Percentiles rank a stretch among this genome's conserved stretches.
These are phyloP conservation scores for Mycena albidolilacea DNA, from an alignment of 768 basidiomycete genomes.

Conservation along the genomic window DNA sequence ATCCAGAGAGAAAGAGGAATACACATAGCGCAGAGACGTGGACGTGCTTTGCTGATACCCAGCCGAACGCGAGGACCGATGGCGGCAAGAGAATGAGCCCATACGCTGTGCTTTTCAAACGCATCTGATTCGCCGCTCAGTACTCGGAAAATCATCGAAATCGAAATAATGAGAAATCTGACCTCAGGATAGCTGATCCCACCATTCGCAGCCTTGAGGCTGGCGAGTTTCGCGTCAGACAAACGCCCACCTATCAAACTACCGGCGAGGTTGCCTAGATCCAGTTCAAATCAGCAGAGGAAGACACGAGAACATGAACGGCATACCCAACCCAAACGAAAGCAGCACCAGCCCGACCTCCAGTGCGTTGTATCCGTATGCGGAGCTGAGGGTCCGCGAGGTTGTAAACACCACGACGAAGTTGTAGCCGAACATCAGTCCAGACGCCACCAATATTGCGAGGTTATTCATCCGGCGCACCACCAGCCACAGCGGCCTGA, in stretches of 20 bases:
- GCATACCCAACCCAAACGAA: conserved; percentile 75
- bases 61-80: conserved; percentile 78
- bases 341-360: conserved; percentile 85
- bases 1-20: conserved; percentile 80
- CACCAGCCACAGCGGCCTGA: conserved; percentile 72
- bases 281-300: neutral
- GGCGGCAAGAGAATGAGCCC: conserved; percentile 74
- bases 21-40: conserved; percentile 80
- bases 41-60: conserved; percentile 76
- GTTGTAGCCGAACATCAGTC: conserved; percentile 78
- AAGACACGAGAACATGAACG: conserved; percentile 4
- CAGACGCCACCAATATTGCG: conserved; percentile 74
- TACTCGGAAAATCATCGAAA: neutral
- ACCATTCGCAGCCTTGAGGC: conserved; percentile 55
- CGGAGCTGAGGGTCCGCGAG: conserved; percentile 73
- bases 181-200: conserved; percentile 76
- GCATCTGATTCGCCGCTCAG: conserved; percentile 65
- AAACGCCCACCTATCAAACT: conserved; percentile 62
- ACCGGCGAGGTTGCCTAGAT: conserved; percentile 55
- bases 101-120: conserved; percentile 72
- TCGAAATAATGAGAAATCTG: conserved; percentile 30
- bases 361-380: conserved; percentile 79
- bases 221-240: conserved; percentile 59
- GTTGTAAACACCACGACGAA: conserved; percentile 84
- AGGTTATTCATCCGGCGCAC: conserved; percentile 78